Percentiles rank a stretch among this genome's conserved stretches.
These are phyloP conservation scores for Tulasnella sp. DNA, from an alignment of 768 basidiomycete species.

Conservation along the genomic window DNA sequence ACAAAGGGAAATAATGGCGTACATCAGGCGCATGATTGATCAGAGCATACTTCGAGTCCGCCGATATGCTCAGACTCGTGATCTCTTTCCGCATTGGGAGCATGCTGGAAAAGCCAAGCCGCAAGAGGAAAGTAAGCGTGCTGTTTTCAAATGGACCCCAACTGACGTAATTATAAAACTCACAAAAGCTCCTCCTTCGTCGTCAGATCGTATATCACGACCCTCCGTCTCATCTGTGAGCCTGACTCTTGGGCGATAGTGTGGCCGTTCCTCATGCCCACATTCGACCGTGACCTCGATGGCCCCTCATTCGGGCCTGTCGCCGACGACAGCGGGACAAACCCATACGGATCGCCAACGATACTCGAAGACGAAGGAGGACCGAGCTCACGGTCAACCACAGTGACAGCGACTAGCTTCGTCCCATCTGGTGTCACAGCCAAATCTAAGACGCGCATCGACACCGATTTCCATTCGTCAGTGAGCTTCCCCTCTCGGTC, in stretches of 20 bases:
- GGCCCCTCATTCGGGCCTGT: constrained; percentile 2
- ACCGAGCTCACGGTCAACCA: background rate
- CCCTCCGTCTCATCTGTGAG: constrained; percentile 33
- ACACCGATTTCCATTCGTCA: constrained; percentile 55
- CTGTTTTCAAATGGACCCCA: no score
- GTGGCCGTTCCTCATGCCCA: background rate
- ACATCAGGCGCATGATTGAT: constrained; percentile 84
- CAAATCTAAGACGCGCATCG: constrained; percentile 79
- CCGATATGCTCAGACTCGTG: constrained; percentile 78
- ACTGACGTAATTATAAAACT: constrained; percentile 29
- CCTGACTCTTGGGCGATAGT: background rate
- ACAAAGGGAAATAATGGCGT: constrained; percentile 26
- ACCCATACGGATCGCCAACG: background rate
- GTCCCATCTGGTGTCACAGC: constrained; percentile 76
- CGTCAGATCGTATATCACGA: constrained; percentile 67
- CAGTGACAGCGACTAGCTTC: constrained; percentile 77
- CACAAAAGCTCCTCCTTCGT: constrained; percentile 61
- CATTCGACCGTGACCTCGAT: background rate
- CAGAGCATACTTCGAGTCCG: constrained; percentile 76
- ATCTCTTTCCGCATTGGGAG: constrained; percentile 45
- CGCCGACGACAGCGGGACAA: background rate
- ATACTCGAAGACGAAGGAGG: background rate
- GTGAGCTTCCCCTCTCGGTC: constrained; percentile 60
- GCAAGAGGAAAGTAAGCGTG: no score
- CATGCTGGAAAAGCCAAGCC: constrained; percentile 20